These are phyloP conservation scores for Ambrosia trifida DNA, from an alignment of 129 eudicot genomes.

Conservation along the genomic window DNA sequence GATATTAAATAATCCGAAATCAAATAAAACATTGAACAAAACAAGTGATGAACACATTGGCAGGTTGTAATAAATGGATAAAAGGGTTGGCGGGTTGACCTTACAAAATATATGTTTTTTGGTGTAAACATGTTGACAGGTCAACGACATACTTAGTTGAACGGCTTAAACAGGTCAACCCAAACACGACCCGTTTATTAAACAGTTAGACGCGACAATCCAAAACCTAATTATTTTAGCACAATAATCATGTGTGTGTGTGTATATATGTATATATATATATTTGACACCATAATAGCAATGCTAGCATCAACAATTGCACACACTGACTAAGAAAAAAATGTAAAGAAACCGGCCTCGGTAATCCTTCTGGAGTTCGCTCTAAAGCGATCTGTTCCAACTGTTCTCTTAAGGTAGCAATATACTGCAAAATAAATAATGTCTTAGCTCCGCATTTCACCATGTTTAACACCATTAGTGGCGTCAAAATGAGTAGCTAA, in stretches of 20 bases:
- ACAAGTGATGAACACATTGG: too few species aligned
- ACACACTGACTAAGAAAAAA: neutral
- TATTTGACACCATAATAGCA: neutral
- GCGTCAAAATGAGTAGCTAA: neutral
- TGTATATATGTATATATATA: too few species aligned
- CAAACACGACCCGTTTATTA: too few species aligned
- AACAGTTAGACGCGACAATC: too few species aligned
- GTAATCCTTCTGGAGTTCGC: slow-evolving; percentile 74
- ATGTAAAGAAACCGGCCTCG: slow-evolving; percentile 47
- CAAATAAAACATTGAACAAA: neutral
- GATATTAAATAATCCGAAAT: neutral
- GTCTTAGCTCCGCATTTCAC: neutral
- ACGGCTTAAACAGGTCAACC: too few species aligned
- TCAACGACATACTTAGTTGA: too few species aligned
- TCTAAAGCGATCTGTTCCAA: slow-evolving; percentile 77
- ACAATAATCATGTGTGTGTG: too few species aligned
- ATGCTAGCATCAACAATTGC: neutral
- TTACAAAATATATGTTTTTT: too few species aligned
- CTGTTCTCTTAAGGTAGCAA: slow-evolving; percentile 78
- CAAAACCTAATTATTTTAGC: too few species aligned
- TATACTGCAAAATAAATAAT: slow-evolving; percentile 54
- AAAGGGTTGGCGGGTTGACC: too few species aligned
- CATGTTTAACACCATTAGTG: neutral
- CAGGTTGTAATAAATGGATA: too few species aligned
- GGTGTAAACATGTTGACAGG: too few species aligned